Evolutionary conservation across 345 rosid genomes (phyloP), one percentile per base, ranked within the genome.

Genomic region (Arabis alpina): DNA sequence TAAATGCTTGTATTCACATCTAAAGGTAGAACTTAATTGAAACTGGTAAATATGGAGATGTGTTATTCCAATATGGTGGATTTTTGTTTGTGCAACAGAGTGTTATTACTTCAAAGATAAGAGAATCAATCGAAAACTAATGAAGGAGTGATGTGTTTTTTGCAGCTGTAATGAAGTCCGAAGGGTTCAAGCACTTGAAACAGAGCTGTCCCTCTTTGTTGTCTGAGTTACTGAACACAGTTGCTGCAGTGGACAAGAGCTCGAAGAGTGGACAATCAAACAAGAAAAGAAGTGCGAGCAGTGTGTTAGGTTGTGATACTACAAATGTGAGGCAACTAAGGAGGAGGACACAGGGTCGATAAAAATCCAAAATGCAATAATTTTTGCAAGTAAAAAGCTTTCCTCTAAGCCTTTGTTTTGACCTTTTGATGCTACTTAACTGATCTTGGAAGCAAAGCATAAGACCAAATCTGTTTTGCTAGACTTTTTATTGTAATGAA

Each of bases 101-200:
- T 44, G 56, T 5, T 63, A 45, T 36, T 14, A 53, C 32, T 10
- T 52, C 14, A 54, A 52, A 41, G 47, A 43, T 34, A 28, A 54
- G 44, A 54, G 28, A 54, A 54, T 42, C 23, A 6, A 19, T 43
- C 36, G n/a, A 53, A 50, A 53, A 43, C 47, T 59, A 61, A 8
- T 2, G 27, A 24, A 19, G 63, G 34, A 8, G 66, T 64, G n/a
- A 61, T 70, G 36, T 43, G 27, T 53, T 54, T 59, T 64, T 54
- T 79, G 82, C 85, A 94, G 99, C 69, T 42, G 93, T 92, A 66
- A 95, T 92, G 99, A 92, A 87, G 75, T 89, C 98, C 4, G 97
- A 92, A 74, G 99, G 98, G 41, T 95, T 84, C 80, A 84, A 72
- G 70, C 93, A 92, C 76, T 73, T 95, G 84, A 91, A 92, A 73